Evolutionary conservation across 352 stramenopile species (phyloP), one percentile per base, ranked within the genome.

Genomic region (Phytophthora citrophthora): DNA sequence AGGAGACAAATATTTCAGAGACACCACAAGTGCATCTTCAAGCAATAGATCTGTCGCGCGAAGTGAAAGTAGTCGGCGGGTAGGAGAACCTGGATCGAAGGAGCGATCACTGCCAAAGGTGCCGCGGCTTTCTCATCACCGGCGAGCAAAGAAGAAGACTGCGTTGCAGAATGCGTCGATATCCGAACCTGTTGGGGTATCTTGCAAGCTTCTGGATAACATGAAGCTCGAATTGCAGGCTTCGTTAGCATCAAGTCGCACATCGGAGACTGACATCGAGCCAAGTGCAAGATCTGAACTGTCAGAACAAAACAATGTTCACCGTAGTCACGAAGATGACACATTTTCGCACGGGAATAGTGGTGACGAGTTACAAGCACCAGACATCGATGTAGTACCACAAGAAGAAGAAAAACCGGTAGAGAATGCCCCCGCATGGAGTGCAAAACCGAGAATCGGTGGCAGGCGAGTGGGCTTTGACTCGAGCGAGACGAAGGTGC

Each of bases 401-500:
- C 32, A 51, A 36, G 66, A 60, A 11, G 27, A 53, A 48, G 54
- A 31, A 26, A 26, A 31, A 23, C 1, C 20, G 10, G 26, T 23
- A 45, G 49, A 72, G 29, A 49, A 67, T 36, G 7, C 29, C 15
- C 46, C 59, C 4, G 43, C 83, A 2, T 93, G 84, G 84, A 89
- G 79, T 40, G 54, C 67, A 6, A 68, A 54, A 29, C 78, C 81
- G 9, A 68, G 62, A 31, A 83, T 91, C 38, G 77, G 74, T 4
- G 80, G 80, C 2, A 72, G 78, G 9, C 73, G 73, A 3, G 70
- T 83, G 9, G 82, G 92, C 39, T 88, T 93, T 53, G 82, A 90
- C 59, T 85, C 83, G 24, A 89, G 70, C 26, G 82, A 89, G 47
- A 90, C 79, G 3, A 94, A 92, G 55, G 83, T 86, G n/a, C 81